Base-by-base conservation (phyloP, 352 stramenopile genomes). In the Pythium vanterpoolii region DNA sequence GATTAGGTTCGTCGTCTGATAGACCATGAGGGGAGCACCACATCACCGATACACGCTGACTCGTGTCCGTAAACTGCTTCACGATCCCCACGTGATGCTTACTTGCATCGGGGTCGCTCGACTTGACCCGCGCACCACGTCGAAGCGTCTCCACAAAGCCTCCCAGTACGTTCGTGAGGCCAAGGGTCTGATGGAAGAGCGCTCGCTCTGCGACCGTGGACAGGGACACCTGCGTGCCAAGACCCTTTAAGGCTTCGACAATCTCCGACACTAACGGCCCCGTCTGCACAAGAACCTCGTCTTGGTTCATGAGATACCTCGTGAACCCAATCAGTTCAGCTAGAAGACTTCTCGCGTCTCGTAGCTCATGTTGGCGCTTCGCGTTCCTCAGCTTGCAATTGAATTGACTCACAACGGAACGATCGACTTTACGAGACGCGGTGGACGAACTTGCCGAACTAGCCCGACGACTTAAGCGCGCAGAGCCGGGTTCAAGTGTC, bases 401-500 rank as follows among this genome's bases (percentile, higher is more conserved):
- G 45, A 86, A 81, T 7, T 65, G 63, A 4, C 66, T 67, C 38
- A 84, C 68, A 19, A 76, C 36, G 21, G 71, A 66, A 39, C 66
- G 66, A 55, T 70, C 60, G 3, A 61, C 36, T 60, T 76, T 78
- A n/a, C 66, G 76, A 27, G 55, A 10, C 5, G 63, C 31, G 26
- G 50, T 63, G 2, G 55, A 56, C 7, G 55, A 59, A 18, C 18
- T 44, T 19, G 55, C 55, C 10, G 64, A 54, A 11, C 59, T 64
- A 5, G 74, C 63, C 13, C 76, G 72, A 19, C 78, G 74, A 39
- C 71, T 66, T 7, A 82, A 52, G 7, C 76, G 73, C 3, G 66
- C 66, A 16, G 72, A 74, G 0, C 79, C 79, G 40, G 79, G 77
- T 36, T 87, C 77, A 27, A 87, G 51, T 0, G 58, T 60, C 23